Evolutionary conservation across 768 basidiomycete species (phyloP).

Genomic region (Lyophyllum shimeji): DNA sequence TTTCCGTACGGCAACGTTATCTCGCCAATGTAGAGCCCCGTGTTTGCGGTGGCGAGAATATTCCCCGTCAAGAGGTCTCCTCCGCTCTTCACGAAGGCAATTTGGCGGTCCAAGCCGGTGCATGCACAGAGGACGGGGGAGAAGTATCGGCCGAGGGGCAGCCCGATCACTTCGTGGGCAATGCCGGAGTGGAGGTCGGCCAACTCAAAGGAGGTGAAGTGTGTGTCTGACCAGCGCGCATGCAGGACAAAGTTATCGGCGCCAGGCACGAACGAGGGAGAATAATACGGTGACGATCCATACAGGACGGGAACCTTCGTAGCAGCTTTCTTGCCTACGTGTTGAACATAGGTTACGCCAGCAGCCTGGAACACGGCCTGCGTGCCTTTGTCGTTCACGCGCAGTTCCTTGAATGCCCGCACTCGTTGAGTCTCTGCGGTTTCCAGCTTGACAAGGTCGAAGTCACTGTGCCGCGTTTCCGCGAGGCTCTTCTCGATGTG

Average conservation of each 20-base stretch:
- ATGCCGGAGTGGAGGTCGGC: conserved; percentile 46
- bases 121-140: conserved; percentile 55
- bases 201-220: conserved; percentile 66
- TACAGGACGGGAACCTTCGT: conserved; percentile 49
- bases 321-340: conserved; percentile 31
- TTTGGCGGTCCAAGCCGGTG: conserved; percentile 37
- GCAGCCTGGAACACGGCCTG: conserved; percentile 68
- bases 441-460: conserved; percentile 54
- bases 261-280: conserved; percentile 63
- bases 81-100: conserved; percentile 65
- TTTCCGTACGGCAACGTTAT: conserved; percentile 45
- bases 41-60: conserved; percentile 60
- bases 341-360: conserved; percentile 54
- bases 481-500: conserved; percentile 66
- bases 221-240: conserved; percentile 64
- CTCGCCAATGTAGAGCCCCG: conserved; percentile 66
- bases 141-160: conserved; percentile 67
- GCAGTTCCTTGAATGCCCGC: conserved; percentile 60
- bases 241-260: conserved; percentile 55
- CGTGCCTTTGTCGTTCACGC: conserved; percentile 52
- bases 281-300: conserved; percentile 54
- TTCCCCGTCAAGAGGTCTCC: conserved; percentile 62
- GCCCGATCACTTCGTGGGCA: conserved; percentile 49
- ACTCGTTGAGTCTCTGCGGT: conserved; percentile 54
- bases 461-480: conserved; percentile 51